Evolutionary conservation across 2,329 filamentous ascomycete genomes (phyloP), one percentile per base, ranked within the genome.

Genomic region (Fusarium sp.): DNA sequence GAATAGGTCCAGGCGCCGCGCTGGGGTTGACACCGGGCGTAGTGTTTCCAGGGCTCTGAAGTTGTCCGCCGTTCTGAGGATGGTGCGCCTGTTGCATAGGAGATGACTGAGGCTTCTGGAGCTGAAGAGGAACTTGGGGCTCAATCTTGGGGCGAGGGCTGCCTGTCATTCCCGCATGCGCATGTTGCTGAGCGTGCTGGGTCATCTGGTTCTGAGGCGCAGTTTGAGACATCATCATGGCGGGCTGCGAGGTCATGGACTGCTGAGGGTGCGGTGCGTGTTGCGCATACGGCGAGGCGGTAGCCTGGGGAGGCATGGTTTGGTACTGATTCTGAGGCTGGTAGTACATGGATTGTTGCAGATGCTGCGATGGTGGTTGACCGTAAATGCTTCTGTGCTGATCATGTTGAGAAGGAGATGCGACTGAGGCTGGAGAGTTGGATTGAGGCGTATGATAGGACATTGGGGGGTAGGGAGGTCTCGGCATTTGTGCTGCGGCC

Each of bases 1-100:
- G 96, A 74, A 99, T 99, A 0, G 96, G 96, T 4, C 96, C 96
- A 8, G 96, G 96, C 1, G 96, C 96, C 36, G 95, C 94, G 76
- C 94, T 97, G 13, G 94, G 91, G 78, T 96, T 97, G 33, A 94
- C 88, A 22, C 89, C 91, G 7, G 78, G 74, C 7, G 75, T 73
- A 8, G 75, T 71, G 51, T 76, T 79, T 15, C 78, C 78, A 9
- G 80, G 80, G 65, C 79, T 80, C 60, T 81, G 79, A 21, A 81
- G 73, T 75, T 82, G 78, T 57, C 79, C 70, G 54, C 79, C 78
- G 60, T 77, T 76, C 55, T 81, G 78, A 28, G 79, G 73, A 51
- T 82, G 77, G 46, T 81, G 79, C 50, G 75, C 59, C 45, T 80
- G 77, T 4, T 77, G 65, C 77, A 82, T 78, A 17, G 84, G 83